These are phyloP conservation scores for Chalciporus sp. DNA, from an alignment of 1,284 basidiomycete species.

Conservation along the genomic window DNA sequence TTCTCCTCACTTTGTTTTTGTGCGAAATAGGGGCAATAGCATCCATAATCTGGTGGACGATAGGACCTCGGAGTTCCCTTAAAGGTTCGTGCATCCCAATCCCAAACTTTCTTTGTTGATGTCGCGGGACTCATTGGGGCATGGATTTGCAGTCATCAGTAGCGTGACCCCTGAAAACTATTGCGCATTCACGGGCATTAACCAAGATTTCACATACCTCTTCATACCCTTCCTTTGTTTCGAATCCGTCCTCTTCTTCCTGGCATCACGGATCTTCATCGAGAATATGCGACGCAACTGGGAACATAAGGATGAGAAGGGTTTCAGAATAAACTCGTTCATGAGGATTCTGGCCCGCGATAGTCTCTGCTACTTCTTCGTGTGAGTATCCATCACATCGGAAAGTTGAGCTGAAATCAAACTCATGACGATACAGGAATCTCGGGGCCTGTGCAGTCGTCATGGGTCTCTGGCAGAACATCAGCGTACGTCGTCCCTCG, in stretches of 20 bases:
- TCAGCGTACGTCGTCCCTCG: conserved; percentile 23
- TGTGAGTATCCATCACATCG: conserved; percentile 19
- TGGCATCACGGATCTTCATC: conserved; percentile 24
- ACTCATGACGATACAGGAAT: conserved; percentile 21
- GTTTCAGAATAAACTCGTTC: conserved; percentile 21
- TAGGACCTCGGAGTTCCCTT: conserved; percentile 27
- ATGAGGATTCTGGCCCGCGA: conserved; percentile 29
- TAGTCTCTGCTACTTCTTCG: conserved; percentile 35
- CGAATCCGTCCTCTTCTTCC: conserved; percentile 26
- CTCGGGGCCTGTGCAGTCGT: conserved; percentile 26
- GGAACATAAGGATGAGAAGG: neutral
- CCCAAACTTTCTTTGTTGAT: neutral
- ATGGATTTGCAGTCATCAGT: conserved; percentile 5
- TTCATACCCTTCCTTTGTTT: conserved; percentile 35
- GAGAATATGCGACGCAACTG: conserved; percentile 8
- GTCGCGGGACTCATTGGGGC: neutral
- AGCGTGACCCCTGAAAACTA: conserved; percentile 2
- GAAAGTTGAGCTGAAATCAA: neutral
- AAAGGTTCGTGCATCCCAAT: conserved; percentile 16
- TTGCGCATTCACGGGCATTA: conserved; percentile 28
- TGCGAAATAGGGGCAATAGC: conserved; percentile 30
- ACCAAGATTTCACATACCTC: conserved; percentile 27
- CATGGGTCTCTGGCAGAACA: conserved; percentile 29
- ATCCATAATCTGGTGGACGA: conserved; percentile 28
- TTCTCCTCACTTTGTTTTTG: conserved; percentile 23